A percentile compares a stretch with the other conserved stretches of the same genome.
Evolutionary conservation across 345 rosid species (phyloP).

Genomic region (Brassica incana): DNA sequence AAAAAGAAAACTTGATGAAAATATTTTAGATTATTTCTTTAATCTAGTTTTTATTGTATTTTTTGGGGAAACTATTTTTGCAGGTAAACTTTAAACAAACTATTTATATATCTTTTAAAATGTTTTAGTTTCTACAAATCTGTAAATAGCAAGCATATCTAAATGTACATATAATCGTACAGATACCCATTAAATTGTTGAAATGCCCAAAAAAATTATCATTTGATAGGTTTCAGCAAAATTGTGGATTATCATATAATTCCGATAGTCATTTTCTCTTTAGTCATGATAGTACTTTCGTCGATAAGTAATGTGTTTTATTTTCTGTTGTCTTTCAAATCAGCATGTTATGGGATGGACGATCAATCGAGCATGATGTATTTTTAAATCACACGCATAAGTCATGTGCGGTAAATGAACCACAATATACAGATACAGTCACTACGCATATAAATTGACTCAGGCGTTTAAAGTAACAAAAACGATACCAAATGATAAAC

Average conservation of each 20-base stretch:
- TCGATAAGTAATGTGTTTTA: neutral
- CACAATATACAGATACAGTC: neutral
- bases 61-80: neutral
- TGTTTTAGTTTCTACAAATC: neutral
- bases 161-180: neutral
- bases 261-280: neutral
- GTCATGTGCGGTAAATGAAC: neutral
- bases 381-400: neutral
- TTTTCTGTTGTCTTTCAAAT: neutral
- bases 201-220: neutral
- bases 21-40: too few relatives aligned
- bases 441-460: neutral
- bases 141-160: neutral
- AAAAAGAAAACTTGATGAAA: too few relatives aligned
- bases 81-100: neutral
- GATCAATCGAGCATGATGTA: neutral
- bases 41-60: too few relatives aligned
- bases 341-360: neutral
- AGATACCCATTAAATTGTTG: neutral
- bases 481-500: neutral
- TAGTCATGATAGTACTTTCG: neutral
- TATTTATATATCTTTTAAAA: too few relatives aligned
- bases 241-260: neutral
- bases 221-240: neutral
- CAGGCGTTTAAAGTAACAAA: neutral